These are phyloP conservation scores for Chlamydomonas sphaeroides DNA, from an alignment of 139 green algal species.

Conservation along the genomic window DNA sequence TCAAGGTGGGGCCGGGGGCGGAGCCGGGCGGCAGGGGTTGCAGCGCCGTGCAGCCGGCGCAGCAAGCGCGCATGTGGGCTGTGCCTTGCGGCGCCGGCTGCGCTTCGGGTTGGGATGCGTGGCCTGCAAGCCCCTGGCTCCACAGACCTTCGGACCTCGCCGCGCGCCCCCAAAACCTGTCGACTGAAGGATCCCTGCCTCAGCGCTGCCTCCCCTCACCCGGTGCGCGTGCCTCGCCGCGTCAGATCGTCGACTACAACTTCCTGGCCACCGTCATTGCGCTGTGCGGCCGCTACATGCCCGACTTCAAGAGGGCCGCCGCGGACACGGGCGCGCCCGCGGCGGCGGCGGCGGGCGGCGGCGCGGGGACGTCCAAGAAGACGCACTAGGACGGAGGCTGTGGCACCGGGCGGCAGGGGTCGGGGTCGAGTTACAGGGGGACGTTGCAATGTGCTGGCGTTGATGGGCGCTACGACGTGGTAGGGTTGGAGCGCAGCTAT, in stretches of 20 bases:
- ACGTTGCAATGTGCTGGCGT: too few species aligned
- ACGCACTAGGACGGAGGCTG: neutral
- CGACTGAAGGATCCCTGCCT: neutral
- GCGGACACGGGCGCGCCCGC: neutral
- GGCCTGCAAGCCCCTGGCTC: too few species aligned
- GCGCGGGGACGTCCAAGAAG: neutral
- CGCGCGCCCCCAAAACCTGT: too few species aligned
- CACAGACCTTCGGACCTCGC: too few species aligned
- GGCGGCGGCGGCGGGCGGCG: neutral
- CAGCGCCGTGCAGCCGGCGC: too few species aligned
- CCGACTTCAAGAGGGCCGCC: slow-evolving; percentile 73
- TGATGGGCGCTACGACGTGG: too few species aligned
- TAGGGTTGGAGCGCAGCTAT: too few species aligned
- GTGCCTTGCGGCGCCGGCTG: too few species aligned
- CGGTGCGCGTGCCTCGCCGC: neutral
- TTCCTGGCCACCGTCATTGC: slow-evolving; percentile 76
- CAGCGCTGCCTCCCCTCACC: neutral
- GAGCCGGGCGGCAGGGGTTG: too few species aligned
- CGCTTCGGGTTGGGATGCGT: too few species aligned
- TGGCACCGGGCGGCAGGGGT: too few species aligned
- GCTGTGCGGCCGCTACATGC: slow-evolving; percentile 70
- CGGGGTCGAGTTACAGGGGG: too few species aligned
- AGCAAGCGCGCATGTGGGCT: neutral
- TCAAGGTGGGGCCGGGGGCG: slow-evolving; percentile 80
- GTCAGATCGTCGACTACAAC: slow-evolving; percentile 88